Conservation (phyloP, 176 grass and related monocot genomes). For the Cenchrus fungigraminus region DNA sequence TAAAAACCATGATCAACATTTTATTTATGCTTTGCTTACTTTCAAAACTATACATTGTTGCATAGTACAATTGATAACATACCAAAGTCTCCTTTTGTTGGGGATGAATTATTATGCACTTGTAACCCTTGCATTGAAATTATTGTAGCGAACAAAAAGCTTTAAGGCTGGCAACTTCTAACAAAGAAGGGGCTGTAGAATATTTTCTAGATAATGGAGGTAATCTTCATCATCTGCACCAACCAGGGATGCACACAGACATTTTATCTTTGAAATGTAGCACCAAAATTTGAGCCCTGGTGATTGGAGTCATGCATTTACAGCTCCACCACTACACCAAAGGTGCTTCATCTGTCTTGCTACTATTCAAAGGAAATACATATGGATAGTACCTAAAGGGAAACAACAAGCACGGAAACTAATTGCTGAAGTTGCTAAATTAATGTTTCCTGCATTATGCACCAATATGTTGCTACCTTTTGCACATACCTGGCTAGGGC, state of each 20-base stretch:
- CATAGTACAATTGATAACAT: neutral
- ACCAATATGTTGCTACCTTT: neutral
- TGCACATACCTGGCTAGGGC: neutral
- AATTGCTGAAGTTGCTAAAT: neutral
- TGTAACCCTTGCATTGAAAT: neutral
- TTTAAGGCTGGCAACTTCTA: neutral
- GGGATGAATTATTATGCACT: neutral
- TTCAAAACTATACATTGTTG: neutral
- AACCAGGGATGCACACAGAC: neutral
- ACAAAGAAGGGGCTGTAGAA: neutral
- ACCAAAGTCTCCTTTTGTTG: neutral
- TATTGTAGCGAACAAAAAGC: neutral
- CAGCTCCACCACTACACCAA: neutral
- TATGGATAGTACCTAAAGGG: neutral
- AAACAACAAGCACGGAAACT: neutral
- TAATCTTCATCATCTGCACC: neutral
- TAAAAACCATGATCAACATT: neutral
- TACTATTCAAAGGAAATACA: neutral
- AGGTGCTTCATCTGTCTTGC: neutral
- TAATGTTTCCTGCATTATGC: neutral
- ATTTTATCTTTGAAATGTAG: neutral
- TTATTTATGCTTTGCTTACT: neutral
- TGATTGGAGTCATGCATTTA: neutral
- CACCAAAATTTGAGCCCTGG: neutral
- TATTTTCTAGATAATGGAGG: neutral